Base-by-base conservation (phyloP, 345 rosid genomes). In the Aurinia saxatilis region DNA sequence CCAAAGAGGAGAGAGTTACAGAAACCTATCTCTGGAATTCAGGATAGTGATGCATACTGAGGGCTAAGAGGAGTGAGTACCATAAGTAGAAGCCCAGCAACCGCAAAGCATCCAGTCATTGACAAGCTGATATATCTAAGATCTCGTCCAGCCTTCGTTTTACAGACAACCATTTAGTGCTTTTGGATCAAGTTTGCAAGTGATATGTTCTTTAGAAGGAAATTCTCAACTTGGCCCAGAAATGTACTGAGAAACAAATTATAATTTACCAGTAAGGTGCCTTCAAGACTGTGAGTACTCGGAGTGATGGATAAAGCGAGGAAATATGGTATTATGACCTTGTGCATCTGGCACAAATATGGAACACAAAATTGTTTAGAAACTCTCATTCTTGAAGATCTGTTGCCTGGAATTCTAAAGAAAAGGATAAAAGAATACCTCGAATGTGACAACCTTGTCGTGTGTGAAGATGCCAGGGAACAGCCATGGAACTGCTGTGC, bases 71-170 rank as follows among this genome's bases (percentile, higher is more conserved):
- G 42, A 60, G 18, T 50, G 40, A 61, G 60, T 77, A 92, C 98
- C 91, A 78, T 60, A 30, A 87, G 74, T 19, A 74, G 25, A 15
- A 89, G 67, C 40, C 79, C 78, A 39, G 81, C 85, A 60, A 83
- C 52, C 1, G 72, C 75, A 18, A 83, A 77, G 82, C 97, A 87
- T 70, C 86, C 88, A 3, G 73, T 77, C 84, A 80, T 85, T 5
- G 93, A 77, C 48, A 85, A 39, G 73, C 97, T 82, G 15, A 87
- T 67, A 50, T 74, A 92, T 75, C 72, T 81, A 51, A 87, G 93
- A 69, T 92, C 98, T 63, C 86, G 77, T 66, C 90, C 81, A 1
- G 98, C 98, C 93, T 92, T 80, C 72, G 73, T 42, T 65, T 34
- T 2, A 36, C 9, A 57, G 14, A 49, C 29, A 65, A 50, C 35